phyloP scores from a whole-genome alignment of 441 rosid genomes.

The Biscutella laevigata region DNA sequence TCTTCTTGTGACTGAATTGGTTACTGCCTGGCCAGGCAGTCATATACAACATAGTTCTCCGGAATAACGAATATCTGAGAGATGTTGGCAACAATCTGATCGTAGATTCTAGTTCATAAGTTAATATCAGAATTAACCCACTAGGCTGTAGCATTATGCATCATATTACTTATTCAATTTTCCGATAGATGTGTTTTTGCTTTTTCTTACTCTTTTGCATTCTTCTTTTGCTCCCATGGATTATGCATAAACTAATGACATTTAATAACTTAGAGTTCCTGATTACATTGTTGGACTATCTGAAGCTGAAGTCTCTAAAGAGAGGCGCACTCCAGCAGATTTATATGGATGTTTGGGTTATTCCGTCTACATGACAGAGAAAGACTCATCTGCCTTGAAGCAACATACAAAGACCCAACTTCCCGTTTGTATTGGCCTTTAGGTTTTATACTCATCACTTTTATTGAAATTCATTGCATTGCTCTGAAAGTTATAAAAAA shows the following conservation, averaged over 20 bases:
- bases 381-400: constrained; percentile 31
- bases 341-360: constrained; percentile 66
- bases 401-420: constrained; percentile 32
- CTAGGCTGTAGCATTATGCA: no score
- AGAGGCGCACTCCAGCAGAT: constrained; percentile 32
- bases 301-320: constrained; percentile 42
- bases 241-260: constrained; percentile 3
- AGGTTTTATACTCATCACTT: constrained; percentile 30
- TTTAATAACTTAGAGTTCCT: constrained; percentile 31
- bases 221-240: neutral
- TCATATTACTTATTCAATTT: no score
- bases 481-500: neutral
- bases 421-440: constrained; percentile 55
- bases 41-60: neutral
- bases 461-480: neutral
- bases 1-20: neutral
- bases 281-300: constrained; percentile 35
- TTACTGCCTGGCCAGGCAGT: neutral
- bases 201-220: neutral
- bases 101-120: neutral
- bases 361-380: constrained; percentile 34
- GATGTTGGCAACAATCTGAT: neutral
- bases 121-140: no score
- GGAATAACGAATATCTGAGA: neutral
- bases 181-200: neutral